Base-by-base conservation (phyloP, 2,329 filamentous ascomycete genomes). In the Hypoxylon sp. region DNA sequence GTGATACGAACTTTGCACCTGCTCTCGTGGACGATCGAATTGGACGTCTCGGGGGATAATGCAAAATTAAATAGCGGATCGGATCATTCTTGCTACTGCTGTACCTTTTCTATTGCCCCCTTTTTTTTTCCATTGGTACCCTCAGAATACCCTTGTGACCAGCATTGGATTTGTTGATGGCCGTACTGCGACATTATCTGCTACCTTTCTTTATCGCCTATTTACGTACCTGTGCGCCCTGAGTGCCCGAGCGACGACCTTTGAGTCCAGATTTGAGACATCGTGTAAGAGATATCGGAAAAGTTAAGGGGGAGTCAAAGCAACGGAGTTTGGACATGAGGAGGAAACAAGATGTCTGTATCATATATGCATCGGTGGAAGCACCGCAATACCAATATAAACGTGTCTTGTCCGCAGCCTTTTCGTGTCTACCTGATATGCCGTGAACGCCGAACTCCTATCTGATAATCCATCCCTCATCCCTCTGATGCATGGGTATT, bases 131-230 rank as follows among this genome's bases (percentile, higher is more conserved):
- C n/a, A 18, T 35, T 35, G 31, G n/a, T 35, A 35, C 65, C 55
- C 41, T 69, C 65, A 60, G 67, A 68, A 71, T 72, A 72, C 70
- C 66, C 23, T 31, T 7, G 38, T 56, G 31, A 21, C 29, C 40
- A 24, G 31, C 46, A 49, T 18, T 17, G 15, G 26, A 47, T 38
- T 29, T 27, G 26, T 23, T 41, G 27, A 27, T 33, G 20, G 42
- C 37, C 26, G 52, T 66, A 40, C 11, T 49, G 55, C 55, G 35
- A 48, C 45, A 47, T 48, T 51, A 59, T 58, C 31, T 11, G 52
- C 43, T 31, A 49, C 29, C n/a, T n/a, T 7, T 17, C 15, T 15
- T 17, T 17, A 35, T n/a, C n/a, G n/a, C n/a, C n/a, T 17, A 35
- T 15, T 31, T n/a, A n/a, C 29, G 4, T 15, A 13, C 31, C 31